Base-by-base conservation (phyloP, 345 rosid species). In the Lepidium africanum region DNA sequence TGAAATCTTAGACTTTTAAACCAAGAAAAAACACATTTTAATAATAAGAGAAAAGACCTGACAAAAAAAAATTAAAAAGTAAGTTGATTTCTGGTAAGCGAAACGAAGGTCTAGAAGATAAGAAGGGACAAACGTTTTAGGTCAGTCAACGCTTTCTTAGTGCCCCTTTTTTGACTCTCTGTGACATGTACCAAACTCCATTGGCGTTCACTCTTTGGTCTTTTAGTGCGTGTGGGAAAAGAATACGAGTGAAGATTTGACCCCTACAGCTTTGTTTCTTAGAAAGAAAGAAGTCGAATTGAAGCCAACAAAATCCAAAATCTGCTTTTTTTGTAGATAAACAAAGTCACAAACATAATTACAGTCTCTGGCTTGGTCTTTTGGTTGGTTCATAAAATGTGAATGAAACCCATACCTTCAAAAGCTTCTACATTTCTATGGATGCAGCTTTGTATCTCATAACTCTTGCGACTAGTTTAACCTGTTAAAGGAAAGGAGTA, bases 401-500 rank as follows among this genome's bases (percentile, higher is more conserved):
- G 55, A 41, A 5, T 51, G 62, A 66, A 66, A 65, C 61, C 36
- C 35, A 58, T 23, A 58, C 59, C 66, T 73, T 43, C 36, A 59
- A 51, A 59, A 63, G 70, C 38, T 30, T 54, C 2, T 65, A 30
- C 21, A 23, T 50, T 35, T 52, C 63, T 46, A 60, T 74, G 63
- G 57, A 40, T 40, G 57, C 35, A 55, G 7, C 25, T 59, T 51
- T 50, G 35, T 17, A 47, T 63, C 65, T 40, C 45, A 30, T 30
- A 30, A 43, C 50, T 12, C 53, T 30, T 30, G 9, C 55, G 10
- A 42, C 17, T 30, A 3, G 19, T 61, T 37, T 52, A 74, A 33
- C 78, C 74, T 32, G 60, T 32, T 43, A 90, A 33, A 2, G 96
- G 97, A 63, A 86, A 81, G 3, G 98, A 84, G 58, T 87, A 93